Evolutionary conservation across 495 filamentous ascomycete species (phyloP), one percentile per base, ranked within the genome.

Genomic region (Haplographium delicatum): DNA sequence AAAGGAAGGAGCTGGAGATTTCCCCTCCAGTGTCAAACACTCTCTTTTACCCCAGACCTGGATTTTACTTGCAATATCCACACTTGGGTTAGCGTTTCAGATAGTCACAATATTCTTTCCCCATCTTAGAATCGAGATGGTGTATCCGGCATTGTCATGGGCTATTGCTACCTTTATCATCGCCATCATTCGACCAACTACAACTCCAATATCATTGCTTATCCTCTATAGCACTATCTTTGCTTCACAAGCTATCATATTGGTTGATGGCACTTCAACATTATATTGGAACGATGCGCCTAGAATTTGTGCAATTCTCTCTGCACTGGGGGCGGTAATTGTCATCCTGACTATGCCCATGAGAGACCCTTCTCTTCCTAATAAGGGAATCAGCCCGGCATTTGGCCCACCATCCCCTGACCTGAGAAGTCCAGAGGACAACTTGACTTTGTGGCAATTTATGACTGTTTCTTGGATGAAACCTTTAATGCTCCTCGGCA

Each of bases 381-480:
- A 63, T n/a, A 64, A 74, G 2, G 77, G 78, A 5, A 89, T 91
- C 45, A 79, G 82, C 52, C 62, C 68, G 11, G 69, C 82, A 5
- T 81, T 75, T 27, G 67, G 70, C 13, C 48, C 67, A 24, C 83
- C 88, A 27, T 81, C 75, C 2, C 74, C 67, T 9, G 59, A 77
- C 2, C 72, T 81, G 15, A 80, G 86, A 25, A 91, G 84, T 41
- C 88, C 88, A n/a, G 88, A 94, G 62, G 88, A 94, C 58, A 78
- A 85, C 51, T 61, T 93, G 31, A 83, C 73, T 18, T 70, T 88
- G 1, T 91, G 85, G 83, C 86, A 91, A 59, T 94, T 82, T 60
- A 81, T 89, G 68, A 82, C 80, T 2, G 84, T 94, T 4, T 88
- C 85, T 0, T 94, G 88, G 88, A 82, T 94, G 79, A 70, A 70